Evolutionary conservation across 768 basidiomycete genomes (phyloP), one percentile per base, ranked within the genome.

Genomic region (Coprinopsis cinerea): DNA sequence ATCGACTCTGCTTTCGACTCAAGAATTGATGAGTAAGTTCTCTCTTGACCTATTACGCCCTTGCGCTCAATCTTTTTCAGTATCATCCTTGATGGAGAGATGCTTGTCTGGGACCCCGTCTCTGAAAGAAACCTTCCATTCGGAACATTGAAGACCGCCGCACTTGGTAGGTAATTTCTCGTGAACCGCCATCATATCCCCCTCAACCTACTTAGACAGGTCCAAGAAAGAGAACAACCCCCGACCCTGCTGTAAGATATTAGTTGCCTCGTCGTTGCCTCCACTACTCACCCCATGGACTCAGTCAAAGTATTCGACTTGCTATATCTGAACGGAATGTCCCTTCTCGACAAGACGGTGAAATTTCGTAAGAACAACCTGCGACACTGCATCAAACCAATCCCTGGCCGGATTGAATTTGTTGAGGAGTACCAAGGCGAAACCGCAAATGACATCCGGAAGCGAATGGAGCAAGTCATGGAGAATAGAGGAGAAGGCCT

Each of bases 251-350:
- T 94, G 93, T 94, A 61, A 55, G 88, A 10, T 24, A n/a, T 35
- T 17, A n/a, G 18, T 25, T 10, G 11, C 51, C 17, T 4, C 18
- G 15, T 1, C 24, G 14, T 28, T 41, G n/a, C n/a, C n/a, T n/a
- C n/a, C 13, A 42, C 20, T 46, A 25, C 11, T 51, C 43, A 22
- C 41, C 15, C 32, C 43, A 30, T 13, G 1, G n/a, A n/a, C n/a
- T n/a, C 53, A 97, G 94, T 96, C 79, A 98, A 96, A 67, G 79
- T 98, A 9, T 98, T 99, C 60, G 96, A 99, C 64, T 72, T 98
- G 18, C 71, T 99, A 0, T 92, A 88, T 61, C 74, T 96, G 51
- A 93, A 94, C 55, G 86, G 85, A n/a, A 75, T 76, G 61, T 84
- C 85, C 2, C 76, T 95, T 2, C 74, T 92, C 41, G 75, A 84